Evolutionary conservation across 2,329 filamentous ascomycete genomes (phyloP).

Genomic region (Zelopaecilomyces penicillatus): DNA sequence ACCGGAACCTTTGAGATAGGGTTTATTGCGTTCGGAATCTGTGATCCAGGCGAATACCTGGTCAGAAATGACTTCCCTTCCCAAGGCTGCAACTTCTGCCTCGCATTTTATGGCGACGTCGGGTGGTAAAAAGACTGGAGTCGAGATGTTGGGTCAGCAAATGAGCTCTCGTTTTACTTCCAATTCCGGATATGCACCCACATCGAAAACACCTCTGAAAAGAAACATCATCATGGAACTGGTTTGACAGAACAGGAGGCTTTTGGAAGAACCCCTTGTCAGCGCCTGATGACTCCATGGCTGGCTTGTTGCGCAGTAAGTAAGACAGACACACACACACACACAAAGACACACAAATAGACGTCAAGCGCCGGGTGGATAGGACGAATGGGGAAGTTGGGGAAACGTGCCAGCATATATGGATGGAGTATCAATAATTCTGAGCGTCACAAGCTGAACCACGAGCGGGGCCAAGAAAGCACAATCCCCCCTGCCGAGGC

Average conservation of each 20-base stretch:
- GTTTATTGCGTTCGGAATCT: constrained; percentile 58
- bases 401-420: too few species aligned
- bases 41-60: constrained; percentile 48
- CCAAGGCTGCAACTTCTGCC: constrained; percentile 39
- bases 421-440: too few species aligned
- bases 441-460: too few species aligned
- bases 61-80: constrained; percentile 43
- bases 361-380: too few species aligned
- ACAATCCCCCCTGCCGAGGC: too few species aligned
- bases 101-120: constrained; percentile 29
- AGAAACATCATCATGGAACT: constrained; percentile 47
- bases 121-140: constrained; percentile 40
- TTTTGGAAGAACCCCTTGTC: constrained; percentile 49
- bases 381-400: too few species aligned
- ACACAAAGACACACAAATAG: too few species aligned
- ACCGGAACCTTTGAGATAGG: constrained; percentile 47
- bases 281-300: constrained; percentile 36
- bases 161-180: neutral
- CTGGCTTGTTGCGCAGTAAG: too few species aligned
- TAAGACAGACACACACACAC: too few species aligned
- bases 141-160: too few species aligned
- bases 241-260: constrained; percentile 43
- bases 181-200: constrained; percentile 21
- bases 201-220: constrained; percentile 44
- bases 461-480: too few species aligned